Conservation (phyloP, 306 rosid species). For the Corylus heterophylla region DNA sequence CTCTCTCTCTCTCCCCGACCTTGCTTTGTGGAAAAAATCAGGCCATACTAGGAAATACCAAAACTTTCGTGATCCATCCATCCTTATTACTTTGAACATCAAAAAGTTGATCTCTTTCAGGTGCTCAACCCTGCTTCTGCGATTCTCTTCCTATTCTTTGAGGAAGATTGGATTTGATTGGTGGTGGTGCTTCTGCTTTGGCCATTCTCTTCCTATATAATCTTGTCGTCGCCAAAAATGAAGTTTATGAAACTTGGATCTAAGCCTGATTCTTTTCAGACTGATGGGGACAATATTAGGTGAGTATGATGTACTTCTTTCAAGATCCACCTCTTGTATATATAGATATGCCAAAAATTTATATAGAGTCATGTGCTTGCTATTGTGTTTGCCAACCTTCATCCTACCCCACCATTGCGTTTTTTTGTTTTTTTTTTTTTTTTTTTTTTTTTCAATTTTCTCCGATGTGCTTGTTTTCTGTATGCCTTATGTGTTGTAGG, state of each 20-base stretch:
- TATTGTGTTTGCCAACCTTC: not conserved
- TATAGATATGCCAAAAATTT: not conserved
- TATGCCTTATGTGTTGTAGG: not conserved
- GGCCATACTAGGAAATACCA: conserved; percentile 51
- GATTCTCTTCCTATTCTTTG: conserved; percentile 8
- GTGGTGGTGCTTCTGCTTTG: not conserved
- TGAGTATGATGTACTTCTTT: conserved; percentile 33
- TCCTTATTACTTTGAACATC: conserved; percentile 26
- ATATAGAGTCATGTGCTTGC: not conserved
- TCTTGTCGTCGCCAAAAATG: conserved; percentile 47
- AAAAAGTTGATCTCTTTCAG: conserved; percentile 16
- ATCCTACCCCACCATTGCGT: not conserved
- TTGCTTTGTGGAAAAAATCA: conserved; percentile 61
- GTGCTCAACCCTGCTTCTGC: conserved; percentile 16
- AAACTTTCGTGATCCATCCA: conserved; percentile 30
- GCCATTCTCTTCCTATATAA: not conserved
- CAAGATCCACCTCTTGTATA: conserved; percentile 4
- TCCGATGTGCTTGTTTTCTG: not conserved
- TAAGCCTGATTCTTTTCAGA: conserved; percentile 80
- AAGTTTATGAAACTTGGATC: conserved; percentile 98
- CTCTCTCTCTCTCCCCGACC: conserved; percentile 32
- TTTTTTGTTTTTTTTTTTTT: too few relatives aligned
- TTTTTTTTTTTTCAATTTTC: not conserved
- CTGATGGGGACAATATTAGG: conserved; percentile 75
- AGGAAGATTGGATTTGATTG: conserved; percentile 11